Conservation (phyloP, 495 filamentous ascomycete genomes). For the Bombardia bombarda region DNA sequence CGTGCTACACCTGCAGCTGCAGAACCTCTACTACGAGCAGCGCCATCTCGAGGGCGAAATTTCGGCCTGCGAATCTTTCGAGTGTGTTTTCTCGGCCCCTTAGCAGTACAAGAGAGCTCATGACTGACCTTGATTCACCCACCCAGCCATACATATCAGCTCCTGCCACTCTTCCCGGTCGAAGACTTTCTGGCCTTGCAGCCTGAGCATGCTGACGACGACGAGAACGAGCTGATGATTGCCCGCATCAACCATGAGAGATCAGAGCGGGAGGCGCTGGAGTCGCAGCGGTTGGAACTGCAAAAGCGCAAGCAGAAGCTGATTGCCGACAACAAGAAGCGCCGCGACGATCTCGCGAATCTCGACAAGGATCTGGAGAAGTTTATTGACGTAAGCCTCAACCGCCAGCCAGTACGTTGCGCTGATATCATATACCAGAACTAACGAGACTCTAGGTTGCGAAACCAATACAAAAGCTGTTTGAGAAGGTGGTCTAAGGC, state of each 20-base stretch:
- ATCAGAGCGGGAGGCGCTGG: constrained; percentile 73
- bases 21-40: constrained; percentile 96
- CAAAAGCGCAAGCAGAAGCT: constrained; percentile 85
- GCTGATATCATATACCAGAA: neutral
- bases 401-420: neutral
- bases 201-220: constrained; percentile 61
- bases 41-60: constrained; percentile 87
- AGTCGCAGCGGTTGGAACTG: constrained; percentile 77
- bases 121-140: neutral
- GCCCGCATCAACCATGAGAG: constrained; percentile 90
- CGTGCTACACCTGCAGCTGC: constrained; percentile 79
- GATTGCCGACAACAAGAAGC: constrained; percentile 89
- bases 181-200: constrained; percentile 75
- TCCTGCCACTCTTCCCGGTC: constrained; percentile 73
- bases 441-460: constrained; percentile 47
- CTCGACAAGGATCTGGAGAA: constrained; percentile 84
- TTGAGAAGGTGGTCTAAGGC: constrained; percentile 58
- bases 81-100: constrained; percentile 49
- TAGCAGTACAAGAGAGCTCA: neutral
- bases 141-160: constrained; percentile 73
- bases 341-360: constrained; percentile 84
- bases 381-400: constrained; percentile 65
- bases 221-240: constrained; percentile 77
- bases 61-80: constrained; percentile 78
- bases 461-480: constrained; percentile 76